phyloP scores from a whole-genome alignment of 2,329 filamentous ascomycete species.

The Didymella pomorum region DNA sequence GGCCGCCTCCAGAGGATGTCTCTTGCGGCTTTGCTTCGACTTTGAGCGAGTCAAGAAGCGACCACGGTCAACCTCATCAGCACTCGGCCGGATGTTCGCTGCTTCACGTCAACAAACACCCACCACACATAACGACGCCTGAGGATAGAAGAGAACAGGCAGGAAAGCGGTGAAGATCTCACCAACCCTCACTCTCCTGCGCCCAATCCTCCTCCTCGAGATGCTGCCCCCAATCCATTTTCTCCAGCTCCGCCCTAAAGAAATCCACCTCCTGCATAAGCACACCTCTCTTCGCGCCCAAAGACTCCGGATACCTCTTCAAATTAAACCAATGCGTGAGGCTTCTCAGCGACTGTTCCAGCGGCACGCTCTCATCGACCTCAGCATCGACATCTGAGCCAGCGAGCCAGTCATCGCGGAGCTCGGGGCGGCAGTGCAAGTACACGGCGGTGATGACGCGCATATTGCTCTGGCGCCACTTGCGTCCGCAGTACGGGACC shows the following conservation, averaged over 20 bases:
- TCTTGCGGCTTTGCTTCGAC: background rate
- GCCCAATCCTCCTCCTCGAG: conserved; percentile 32
- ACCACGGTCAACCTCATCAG: background rate
- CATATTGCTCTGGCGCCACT: conserved; percentile 99
- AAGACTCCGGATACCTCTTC: conserved; percentile 79
- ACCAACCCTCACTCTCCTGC: conserved; percentile 42
- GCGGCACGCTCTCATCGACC: conserved; percentile 88
- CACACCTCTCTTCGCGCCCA: conserved; percentile 60
- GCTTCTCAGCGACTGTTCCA: conserved; percentile 88
- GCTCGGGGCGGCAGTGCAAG: conserved; percentile 87
- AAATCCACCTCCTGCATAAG: conserved; percentile 58
- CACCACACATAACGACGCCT: background rate
- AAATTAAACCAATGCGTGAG: conserved; percentile 96
- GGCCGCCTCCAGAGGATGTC: background rate
- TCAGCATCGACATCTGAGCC: conserved; percentile 92
- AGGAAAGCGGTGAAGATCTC: conserved; percentile 6
- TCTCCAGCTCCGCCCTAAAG: conserved; percentile 59
- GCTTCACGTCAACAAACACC: background rate
- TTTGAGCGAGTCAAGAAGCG: background rate
- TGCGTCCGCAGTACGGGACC: conserved; percentile 95
- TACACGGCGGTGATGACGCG: conserved; percentile 97
- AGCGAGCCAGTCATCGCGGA: conserved; percentile 93
- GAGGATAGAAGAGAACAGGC: background rate
- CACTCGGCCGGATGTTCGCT: background rate
- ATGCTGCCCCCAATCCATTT: conserved; percentile 54